phyloP scores from a whole-genome alignment of 2,329 filamentous ascomycete species.

The Hymenoscyphus occultus region DNA sequence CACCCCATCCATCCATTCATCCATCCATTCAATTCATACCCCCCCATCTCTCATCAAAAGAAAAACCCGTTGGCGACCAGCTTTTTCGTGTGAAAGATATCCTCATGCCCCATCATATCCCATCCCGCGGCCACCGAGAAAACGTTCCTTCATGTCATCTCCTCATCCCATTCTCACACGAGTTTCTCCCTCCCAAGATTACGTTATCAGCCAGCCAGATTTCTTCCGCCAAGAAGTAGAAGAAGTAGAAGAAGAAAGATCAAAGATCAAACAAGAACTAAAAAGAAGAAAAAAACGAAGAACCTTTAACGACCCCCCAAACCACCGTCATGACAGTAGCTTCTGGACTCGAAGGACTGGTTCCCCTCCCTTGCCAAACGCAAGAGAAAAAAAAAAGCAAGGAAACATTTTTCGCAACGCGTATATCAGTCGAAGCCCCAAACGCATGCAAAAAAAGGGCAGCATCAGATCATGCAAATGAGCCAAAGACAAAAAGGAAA shows the following conservation, averaged over 20 bases:
- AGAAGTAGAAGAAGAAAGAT: background rate
- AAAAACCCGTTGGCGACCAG: conserved; percentile 26
- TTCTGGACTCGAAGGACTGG: conserved; percentile 18
- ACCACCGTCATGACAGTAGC: conserved; percentile 15
- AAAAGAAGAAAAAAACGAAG: background rate
- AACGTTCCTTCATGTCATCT: background rate
- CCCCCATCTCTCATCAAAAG: background rate
- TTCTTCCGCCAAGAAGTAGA: conserved; percentile 18
- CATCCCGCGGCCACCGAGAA: conserved; percentile 20
- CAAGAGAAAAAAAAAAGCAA: conserved; percentile 26
- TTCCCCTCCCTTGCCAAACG: conserved; percentile 8
- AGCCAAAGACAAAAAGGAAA: conserved; percentile 22
- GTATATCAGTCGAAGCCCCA: conserved; percentile 1
- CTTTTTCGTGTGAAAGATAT: conserved; percentile 9
- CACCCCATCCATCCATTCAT: conserved; percentile 10
- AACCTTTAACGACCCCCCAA: conserved; percentile 11
- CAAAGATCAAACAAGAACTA: conserved; percentile 7
- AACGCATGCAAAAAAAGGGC: conserved; percentile 12
- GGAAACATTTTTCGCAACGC: conserved; percentile 13
- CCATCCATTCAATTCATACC: conserved; percentile 9
- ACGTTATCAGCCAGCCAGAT: conserved; percentile 35
- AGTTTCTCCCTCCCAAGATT: conserved; percentile 24
- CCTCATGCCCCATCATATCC: conserved; percentile 8
- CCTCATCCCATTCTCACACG: conserved; percentile 16
- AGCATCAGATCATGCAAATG: conserved; percentile 15